phyloP scores from a whole-genome alignment of 192 early-diverging fungal genomes.

The Rhizophagus sp. region DNA sequence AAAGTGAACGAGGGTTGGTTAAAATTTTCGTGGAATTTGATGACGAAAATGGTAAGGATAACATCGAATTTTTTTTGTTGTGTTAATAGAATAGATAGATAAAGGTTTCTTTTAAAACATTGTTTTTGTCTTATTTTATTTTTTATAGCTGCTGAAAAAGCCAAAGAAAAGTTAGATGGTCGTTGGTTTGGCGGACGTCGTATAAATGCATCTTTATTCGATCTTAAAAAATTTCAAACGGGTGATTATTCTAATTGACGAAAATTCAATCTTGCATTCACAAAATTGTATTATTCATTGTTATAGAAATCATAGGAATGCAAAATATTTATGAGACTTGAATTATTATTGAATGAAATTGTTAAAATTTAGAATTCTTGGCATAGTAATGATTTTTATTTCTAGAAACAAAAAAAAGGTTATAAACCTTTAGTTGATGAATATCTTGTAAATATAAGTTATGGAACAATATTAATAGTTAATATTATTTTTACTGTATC shows the following conservation, averaged over 20 bases:
- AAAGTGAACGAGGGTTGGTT: slow-evolving; percentile 54
- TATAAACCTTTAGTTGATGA: too few species aligned
- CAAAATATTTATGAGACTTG: not conserved
- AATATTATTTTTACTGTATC: too few species aligned
- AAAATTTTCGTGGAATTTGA: slow-evolving; percentile 78
- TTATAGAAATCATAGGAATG: too few species aligned
- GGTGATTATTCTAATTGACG: slow-evolving; percentile 33
- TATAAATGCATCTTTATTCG: slow-evolving; percentile 63
- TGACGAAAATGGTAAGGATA: slow-evolving; percentile 45
- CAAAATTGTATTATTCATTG: too few species aligned
- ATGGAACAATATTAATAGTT: too few species aligned
- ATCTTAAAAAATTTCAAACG: slow-evolving; percentile 50
- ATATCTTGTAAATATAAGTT: too few species aligned
- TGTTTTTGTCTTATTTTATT: not conserved
- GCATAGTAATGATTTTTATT: too few species aligned
- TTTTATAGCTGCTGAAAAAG: slow-evolving; percentile 56
- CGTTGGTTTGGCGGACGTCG: slow-evolving; percentile 85
- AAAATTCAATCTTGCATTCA: not conserved
- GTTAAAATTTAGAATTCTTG: too few species aligned
- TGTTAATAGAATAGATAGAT: not conserved
- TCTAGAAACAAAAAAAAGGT: too few species aligned
- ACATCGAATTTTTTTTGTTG: not conserved
- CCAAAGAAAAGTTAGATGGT: slow-evolving; percentile 67
- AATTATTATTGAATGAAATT: not conserved
- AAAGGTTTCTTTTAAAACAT: too few species aligned